A percentile compares a stretch with the other conserved stretches of the same genome.
phyloP scores from a whole-genome alignment of 2,329 filamentous ascomycete species.

The Pseudocercospora pini-densiflorae region DNA sequence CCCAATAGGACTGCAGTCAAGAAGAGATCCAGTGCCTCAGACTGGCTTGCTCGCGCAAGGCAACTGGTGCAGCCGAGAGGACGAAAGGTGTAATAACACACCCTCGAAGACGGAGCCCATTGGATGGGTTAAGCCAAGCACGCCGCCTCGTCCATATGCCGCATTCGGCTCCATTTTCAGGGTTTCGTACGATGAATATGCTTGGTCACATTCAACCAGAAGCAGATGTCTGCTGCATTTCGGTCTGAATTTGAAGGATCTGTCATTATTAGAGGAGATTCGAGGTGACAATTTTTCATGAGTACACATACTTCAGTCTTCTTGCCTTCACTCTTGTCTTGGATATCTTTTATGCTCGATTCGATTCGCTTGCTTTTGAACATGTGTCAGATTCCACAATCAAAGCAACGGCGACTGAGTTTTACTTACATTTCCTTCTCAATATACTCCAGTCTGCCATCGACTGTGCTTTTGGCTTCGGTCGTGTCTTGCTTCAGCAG shows the following conservation, averaged over 20 bases:
- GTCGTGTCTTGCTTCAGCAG: conserved; percentile 91
- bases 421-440: conserved; percentile 81
- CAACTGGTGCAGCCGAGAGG: background rate
- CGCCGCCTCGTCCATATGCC: background rate
- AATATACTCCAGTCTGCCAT: conserved; percentile 90
- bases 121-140: too few species aligned
- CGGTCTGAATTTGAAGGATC: background rate
- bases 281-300: background rate
- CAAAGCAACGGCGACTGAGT: background rate
- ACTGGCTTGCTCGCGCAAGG: background rate
- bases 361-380: conserved; percentile 66
- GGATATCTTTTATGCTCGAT: conserved; percentile 65
- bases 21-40: background rate
- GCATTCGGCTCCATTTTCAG: background rate
- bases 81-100: background rate
- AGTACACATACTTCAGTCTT: conserved; percentile 62
- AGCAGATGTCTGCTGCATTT: background rate
- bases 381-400: background rate
- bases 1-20: background rate
- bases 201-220: background rate
- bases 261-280: background rate
- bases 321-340: conserved; percentile 67
- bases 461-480: conserved; percentile 89
- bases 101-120: background rate
- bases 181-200: background rate